phyloP scores from a whole-genome alignment of 345 rosid species.

The Pseudoturritis turrita region DNA sequence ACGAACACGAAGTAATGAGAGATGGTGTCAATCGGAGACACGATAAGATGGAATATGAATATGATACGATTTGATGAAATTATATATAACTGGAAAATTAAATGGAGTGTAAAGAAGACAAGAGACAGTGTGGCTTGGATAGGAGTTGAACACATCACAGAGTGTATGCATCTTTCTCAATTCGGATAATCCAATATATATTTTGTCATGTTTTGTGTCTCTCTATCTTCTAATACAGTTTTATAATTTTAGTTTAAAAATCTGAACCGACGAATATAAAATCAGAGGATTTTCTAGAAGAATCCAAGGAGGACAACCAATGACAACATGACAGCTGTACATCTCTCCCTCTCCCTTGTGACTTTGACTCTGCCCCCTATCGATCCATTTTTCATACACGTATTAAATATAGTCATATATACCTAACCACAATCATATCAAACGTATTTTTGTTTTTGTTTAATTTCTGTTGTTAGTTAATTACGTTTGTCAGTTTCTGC shows the following conservation, averaged over 20 bases:
- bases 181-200: not conserved
- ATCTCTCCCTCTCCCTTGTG: not conserved
- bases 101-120: not conserved
- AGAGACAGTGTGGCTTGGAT: constrained; percentile 12
- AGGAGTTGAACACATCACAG: constrained; percentile 17
- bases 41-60: not conserved
- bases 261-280: not conserved
- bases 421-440: constrained; percentile 14
- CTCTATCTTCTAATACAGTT: not conserved
- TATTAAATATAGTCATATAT: not conserved
- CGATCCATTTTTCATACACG: too few species aligned
- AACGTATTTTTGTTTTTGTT: not conserved
- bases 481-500: not conserved
- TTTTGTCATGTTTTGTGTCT: not conserved
- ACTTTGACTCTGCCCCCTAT: not conserved
- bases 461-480: not conserved
- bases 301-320: constrained; percentile 17
- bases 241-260: not conserved
- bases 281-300: not conserved
- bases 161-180: constrained; percentile 14
- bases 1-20: not conserved
- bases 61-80: not conserved
- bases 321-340: not conserved
- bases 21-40: not conserved
- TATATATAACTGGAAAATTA: not conserved